Conservation (phyloP, 352 stramenopile species). For the Phytophthora lateralis region DNA sequence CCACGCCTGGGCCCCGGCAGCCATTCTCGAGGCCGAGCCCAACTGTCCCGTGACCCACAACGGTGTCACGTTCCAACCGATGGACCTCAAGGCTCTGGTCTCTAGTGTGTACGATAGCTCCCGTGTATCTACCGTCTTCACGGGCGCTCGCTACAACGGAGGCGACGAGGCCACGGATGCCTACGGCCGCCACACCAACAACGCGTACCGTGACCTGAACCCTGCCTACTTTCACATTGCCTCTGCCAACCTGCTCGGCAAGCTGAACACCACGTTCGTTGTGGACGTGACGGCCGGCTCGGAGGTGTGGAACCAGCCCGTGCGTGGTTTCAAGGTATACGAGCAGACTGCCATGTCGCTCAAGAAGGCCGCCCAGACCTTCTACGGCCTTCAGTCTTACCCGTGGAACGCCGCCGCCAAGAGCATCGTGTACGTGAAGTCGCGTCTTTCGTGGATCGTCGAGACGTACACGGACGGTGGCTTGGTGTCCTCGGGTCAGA, state of each 20-base stretch:
- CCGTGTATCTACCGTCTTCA: constrained; percentile 34
- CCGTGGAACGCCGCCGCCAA: constrained; percentile 47
- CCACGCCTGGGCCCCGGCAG: constrained; percentile 41
- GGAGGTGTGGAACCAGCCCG: constrained; percentile 64
- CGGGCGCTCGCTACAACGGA: constrained; percentile 38
- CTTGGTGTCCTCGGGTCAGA: constrained; percentile 30
- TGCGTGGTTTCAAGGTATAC: constrained; percentile 45
- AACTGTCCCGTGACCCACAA: constrained; percentile 40
- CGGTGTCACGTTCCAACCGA: constrained; percentile 42
- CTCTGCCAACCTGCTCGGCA: constrained; percentile 42
- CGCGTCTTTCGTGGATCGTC: constrained; percentile 44
- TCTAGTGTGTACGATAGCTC: constrained; percentile 38
- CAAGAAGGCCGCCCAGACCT: constrained; percentile 33
- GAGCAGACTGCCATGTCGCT: constrained; percentile 33
- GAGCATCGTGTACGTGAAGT: constrained; percentile 45
- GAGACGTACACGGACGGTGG: constrained; percentile 39
- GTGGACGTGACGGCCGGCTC: constrained; percentile 40
- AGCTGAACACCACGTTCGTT: constrained; percentile 43
- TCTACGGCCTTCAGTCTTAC: constrained; percentile 41
- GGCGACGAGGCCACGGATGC: constrained; percentile 22
- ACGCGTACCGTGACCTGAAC: constrained; percentile 43
- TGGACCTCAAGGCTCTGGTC: constrained; percentile 49
- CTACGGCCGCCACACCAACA: constrained; percentile 43
- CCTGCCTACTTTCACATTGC: constrained; percentile 47
- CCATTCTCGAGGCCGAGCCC: constrained; percentile 40